Evolutionary conservation across 305 asterid species (phyloP).

Genomic region (Fraxinus sp.): DNA sequence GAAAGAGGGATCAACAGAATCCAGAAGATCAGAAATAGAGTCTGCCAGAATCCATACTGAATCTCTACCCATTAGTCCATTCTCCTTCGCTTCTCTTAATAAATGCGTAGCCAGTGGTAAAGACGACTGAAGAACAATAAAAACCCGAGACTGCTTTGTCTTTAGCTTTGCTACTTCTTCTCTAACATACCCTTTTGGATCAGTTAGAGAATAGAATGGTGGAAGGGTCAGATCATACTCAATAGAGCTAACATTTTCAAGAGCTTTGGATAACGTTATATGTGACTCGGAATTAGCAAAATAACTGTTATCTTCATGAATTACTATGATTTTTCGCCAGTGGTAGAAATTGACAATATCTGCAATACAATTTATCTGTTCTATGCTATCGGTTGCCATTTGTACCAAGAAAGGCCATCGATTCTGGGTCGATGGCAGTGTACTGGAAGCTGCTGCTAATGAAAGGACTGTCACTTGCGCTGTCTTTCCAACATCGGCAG

Average conservation of each 20-base stretch:
- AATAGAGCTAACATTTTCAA: slow-evolving; percentile 24
- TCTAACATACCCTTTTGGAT: slow-evolving; percentile 25
- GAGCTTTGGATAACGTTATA: slow-evolving; percentile 28
- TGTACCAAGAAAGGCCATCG: slow-evolving; percentile 45
- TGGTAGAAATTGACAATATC: slow-evolving; percentile 23
- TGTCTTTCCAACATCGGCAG: slow-evolving; percentile 34
- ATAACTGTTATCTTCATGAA: slow-evolving; percentile 31
- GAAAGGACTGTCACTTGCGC: slow-evolving; percentile 38
- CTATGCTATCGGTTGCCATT: slow-evolving; percentile 24
- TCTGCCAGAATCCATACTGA: slow-evolving; percentile 41
- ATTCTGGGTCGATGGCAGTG: slow-evolving; percentile 19
- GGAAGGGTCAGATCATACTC: slow-evolving; percentile 34
- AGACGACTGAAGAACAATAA: slow-evolving; percentile 37
- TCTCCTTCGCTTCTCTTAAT: slow-evolving; percentile 34
- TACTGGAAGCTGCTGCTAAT: slow-evolving; percentile 22
- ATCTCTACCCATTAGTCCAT: slow-evolving; percentile 40
- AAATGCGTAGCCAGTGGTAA: slow-evolving; percentile 20
- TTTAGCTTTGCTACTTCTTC: slow-evolving; percentile 26
- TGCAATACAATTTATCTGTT: slow-evolving; percentile 31
- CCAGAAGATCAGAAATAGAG: slow-evolving; percentile 31
- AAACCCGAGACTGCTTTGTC: slow-evolving; percentile 35
- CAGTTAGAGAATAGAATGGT: slow-evolving; percentile 20
- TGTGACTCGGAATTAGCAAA: slow-evolving; percentile 32
- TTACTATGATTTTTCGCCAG: slow-evolving; percentile 34
- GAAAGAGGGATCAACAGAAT: slow-evolving; percentile 30